These are phyloP conservation scores for Blastomyces silverae DNA, from an alignment of 2,329 filamentous ascomycete genomes.

Conservation along the genomic window DNA sequence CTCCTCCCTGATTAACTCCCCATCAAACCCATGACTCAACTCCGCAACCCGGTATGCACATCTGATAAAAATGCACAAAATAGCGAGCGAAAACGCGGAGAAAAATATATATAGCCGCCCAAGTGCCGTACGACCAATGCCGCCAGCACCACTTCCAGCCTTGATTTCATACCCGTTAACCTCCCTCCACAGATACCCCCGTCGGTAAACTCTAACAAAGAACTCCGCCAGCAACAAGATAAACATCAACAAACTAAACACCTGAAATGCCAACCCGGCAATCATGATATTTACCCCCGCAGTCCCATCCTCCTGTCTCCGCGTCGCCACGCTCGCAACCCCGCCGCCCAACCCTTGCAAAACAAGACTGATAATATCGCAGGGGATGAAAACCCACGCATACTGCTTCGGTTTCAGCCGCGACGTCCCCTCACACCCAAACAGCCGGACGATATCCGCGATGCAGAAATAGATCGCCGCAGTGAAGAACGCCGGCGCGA, in stretches of 20 bases:
- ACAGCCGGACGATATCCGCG: constrained; percentile 37
- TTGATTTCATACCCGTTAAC: background rate
- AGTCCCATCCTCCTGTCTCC: constrained; percentile 19
- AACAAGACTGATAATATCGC: constrained; percentile 39
- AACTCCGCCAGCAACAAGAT: constrained; percentile 29
- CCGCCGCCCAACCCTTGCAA: constrained; percentile 41
- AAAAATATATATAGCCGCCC: constrained; percentile 51
- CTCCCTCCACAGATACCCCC: background rate
- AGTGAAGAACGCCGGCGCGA: constrained; percentile 51
- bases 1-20: constrained; percentile 52
- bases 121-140: constrained; percentile 17
- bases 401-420: constrained; percentile 35
- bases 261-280: constrained; percentile 40
- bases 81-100: constrained; percentile 50
- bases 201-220: constrained; percentile 18
- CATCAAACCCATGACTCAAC: constrained; percentile 57
- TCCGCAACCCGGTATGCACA: constrained; percentile 61
- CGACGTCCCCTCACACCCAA: constrained; percentile 37
- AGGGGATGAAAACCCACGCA: constrained; percentile 38
- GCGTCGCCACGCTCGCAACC: constrained; percentile 25
- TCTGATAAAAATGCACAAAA: constrained; percentile 58
- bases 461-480: constrained; percentile 63
- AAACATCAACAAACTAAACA: constrained; percentile 36
- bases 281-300: constrained; percentile 37
- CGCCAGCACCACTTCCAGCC: background rate